Evolutionary conservation across 2,329 filamentous ascomycete species (phyloP).

Genomic region (Ophiostoma triangulosporum): DNA sequence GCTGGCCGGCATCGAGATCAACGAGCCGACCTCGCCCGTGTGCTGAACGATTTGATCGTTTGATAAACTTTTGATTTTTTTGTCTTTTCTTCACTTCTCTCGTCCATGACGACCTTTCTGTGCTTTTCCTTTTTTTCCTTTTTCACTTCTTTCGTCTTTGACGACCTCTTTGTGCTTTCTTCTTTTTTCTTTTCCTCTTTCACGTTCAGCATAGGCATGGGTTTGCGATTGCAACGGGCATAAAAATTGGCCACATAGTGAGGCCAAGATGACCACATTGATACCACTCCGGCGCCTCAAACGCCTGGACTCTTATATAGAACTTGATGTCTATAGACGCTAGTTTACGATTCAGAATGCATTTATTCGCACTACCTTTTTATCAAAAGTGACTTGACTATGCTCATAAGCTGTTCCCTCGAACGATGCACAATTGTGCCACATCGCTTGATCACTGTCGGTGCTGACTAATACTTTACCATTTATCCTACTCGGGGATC

Average conservation of each 20-base stretch:
- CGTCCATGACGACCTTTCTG: background rate
- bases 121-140: background rate
- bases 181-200: background rate
- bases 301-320: background rate
- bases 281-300: background rate
- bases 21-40: background rate
- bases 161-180: background rate
- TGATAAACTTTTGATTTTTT: background rate
- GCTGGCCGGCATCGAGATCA: slow-evolving; percentile 10
- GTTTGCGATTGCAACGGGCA: background rate
- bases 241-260: background rate
- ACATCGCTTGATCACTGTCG: no score
- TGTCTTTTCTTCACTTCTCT: background rate
- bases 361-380: background rate
- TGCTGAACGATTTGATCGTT: background rate
- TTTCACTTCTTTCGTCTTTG: background rate
- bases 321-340: background rate
- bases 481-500: no score
- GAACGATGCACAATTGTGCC: no score
- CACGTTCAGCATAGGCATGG: background rate
- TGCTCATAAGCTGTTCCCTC: no score
- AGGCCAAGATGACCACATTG: slow-evolving; percentile 1
- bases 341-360: background rate
- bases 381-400: no score
- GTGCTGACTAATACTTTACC: no score